phyloP scores from a whole-genome alignment of 78 protist species.

The Polysphondylium violaceum region DNA sequence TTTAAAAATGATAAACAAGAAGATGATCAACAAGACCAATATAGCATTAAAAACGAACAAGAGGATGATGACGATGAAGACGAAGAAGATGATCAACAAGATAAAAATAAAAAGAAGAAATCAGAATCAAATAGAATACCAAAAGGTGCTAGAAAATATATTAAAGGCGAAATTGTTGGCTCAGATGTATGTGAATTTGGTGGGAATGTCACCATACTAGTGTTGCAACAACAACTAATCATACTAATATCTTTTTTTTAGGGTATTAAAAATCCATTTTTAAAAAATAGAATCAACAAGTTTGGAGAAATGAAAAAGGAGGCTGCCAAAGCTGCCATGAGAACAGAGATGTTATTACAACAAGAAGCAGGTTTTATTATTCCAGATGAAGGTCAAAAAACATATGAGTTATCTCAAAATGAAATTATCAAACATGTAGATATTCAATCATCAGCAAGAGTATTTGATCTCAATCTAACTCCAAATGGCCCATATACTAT shows the following conservation, averaged over 20 bases:
- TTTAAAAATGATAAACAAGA: conserved; percentile 22
- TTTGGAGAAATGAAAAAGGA: conserved; percentile 5
- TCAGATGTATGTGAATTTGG: conserved; percentile 18
- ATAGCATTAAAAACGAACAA: too few species aligned
- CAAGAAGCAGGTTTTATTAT: conserved; percentile 69
- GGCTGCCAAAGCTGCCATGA: conserved; percentile 34
- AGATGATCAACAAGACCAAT: neutral
- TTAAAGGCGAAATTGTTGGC: conserved; percentile 50
- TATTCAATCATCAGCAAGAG: conserved; percentile 75
- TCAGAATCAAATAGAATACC: conserved; percentile 8
- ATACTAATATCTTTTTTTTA: neutral
- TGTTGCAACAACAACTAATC: neutral
- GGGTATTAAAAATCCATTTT: conserved; percentile 65
- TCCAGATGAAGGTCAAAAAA: conserved; percentile 92
- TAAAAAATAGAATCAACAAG: conserved; percentile 13
- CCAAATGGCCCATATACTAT: conserved; percentile 91
- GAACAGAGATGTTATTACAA: conserved; percentile 43
- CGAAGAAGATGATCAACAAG: conserved; percentile 2
- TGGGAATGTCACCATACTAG: neutral
- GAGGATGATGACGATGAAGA: conserved; percentile 13
- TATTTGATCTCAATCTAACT: conserved; percentile 77
- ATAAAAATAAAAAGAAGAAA: neutral
- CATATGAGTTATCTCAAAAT: conserved; percentile 86
- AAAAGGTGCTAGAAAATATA: conserved; percentile 65
- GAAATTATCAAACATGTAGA: conserved; percentile 84